Evolutionary conservation across 352 stramenopile genomes (phyloP).

Genomic region (Aphanomyces invadans): DNA sequence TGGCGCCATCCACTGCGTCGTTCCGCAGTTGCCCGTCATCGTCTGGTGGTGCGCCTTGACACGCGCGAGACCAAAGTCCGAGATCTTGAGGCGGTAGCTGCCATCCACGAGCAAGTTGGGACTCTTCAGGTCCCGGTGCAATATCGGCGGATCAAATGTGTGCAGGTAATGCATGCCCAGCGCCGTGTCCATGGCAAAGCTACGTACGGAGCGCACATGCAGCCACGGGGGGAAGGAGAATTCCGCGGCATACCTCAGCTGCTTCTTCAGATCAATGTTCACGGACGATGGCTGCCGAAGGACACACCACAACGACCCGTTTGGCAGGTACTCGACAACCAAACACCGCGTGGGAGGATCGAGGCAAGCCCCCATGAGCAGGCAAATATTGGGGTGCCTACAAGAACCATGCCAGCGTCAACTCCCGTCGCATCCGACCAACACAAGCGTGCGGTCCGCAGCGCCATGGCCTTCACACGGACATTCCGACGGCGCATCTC

Average conservation of each 20-base stretch:
- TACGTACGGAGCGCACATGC: slow-evolving; percentile 24
- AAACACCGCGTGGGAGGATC: slow-evolving; percentile 70
- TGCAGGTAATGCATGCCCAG: slow-evolving; percentile 85
- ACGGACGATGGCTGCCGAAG: slow-evolving; percentile 53
- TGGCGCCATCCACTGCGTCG: slow-evolving; percentile 81
- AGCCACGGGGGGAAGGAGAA: background rate
- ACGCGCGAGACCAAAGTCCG: slow-evolving; percentile 79
- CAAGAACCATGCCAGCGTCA: no score
- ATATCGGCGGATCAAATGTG: slow-evolving; percentile 76
- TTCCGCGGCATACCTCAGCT: slow-evolving; percentile 41
- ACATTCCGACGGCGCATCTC: background rate
- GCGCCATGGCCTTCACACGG: no score
- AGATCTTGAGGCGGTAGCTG: slow-evolving; percentile 81
- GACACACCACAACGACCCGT: slow-evolving; percentile 81
- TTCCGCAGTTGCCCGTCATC: slow-evolving; percentile 82
- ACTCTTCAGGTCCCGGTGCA: slow-evolving; percentile 83
- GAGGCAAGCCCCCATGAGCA: slow-evolving; percentile 75
- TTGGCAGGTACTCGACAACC: slow-evolving; percentile 80
- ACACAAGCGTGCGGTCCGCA: no score
- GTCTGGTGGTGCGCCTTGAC: slow-evolving; percentile 81
- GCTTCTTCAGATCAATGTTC: slow-evolving; percentile 58
- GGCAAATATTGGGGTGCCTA: slow-evolving; percentile 81
- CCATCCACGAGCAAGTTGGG: slow-evolving; percentile 73
- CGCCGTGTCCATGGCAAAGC: slow-evolving; percentile 70
- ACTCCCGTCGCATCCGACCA: no score